Evolutionary conservation across 2,329 filamentous ascomycete genomes (phyloP).

Genomic region (Gnomoniopsis sp.): DNA sequence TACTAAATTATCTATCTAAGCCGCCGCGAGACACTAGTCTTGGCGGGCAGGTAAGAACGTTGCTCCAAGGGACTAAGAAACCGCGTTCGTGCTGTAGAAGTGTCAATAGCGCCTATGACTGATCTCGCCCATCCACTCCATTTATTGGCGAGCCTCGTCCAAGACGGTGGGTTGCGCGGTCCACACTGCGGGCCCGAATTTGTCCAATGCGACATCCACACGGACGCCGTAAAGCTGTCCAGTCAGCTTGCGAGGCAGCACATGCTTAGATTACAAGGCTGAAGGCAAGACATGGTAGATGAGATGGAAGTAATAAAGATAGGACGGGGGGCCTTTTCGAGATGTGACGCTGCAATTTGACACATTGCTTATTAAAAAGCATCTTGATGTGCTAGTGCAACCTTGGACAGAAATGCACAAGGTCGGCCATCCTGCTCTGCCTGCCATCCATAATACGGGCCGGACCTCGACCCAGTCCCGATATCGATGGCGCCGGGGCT

Average conservation of each 20-base stretch:
- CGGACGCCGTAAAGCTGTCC: constrained; percentile 1
- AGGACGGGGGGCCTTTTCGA: not conserved
- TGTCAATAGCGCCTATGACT: not conserved
- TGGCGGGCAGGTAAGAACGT: not conserved
- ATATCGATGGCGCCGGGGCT: not conserved
- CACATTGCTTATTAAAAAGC: not conserved
- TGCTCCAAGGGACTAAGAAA: not conserved
- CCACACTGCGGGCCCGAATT: constrained; percentile 5
- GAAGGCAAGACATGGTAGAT: constrained; percentile 1
- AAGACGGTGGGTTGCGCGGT: constrained; percentile 7
- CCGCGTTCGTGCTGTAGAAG: not conserved
- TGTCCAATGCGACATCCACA: not conserved
- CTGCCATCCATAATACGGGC: not conserved
- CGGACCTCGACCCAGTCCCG: not conserved
- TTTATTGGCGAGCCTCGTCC: constrained; percentile 17
- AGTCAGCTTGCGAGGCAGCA: not conserved
- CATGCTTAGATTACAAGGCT: constrained; percentile 13
- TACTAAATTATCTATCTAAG: too few relatives aligned
- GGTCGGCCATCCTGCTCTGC: not conserved
- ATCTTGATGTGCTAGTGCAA: not conserved
- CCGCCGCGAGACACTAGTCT: not conserved
- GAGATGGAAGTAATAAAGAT: constrained; percentile 3
- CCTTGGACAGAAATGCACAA: not conserved
- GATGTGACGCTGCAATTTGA: constrained; percentile 17
- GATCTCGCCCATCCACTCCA: not conserved